Evolutionary conservation across 805 yeast genomes (phyloP), one percentile per base, ranked within the genome.

Genomic region (Yarrowia deformans): DNA sequence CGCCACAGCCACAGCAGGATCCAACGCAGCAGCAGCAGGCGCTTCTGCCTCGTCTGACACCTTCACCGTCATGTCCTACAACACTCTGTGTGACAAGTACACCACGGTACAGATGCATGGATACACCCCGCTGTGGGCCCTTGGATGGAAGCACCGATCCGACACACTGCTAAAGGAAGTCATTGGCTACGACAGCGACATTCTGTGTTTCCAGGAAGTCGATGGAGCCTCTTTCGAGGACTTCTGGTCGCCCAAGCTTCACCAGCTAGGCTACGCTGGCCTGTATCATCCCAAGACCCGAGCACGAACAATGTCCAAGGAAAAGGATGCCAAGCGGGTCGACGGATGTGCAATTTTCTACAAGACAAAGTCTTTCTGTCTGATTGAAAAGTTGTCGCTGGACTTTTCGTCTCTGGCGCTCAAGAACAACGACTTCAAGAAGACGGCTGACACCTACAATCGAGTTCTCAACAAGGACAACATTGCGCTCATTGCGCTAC

Each of bases 331-430:
- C 34, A 89, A 89, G 78, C 90, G 90, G 75, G 99, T 95, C 58
- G 99, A 95, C 78, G 99, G 99, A 13, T 95, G 99, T 84, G 98
- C 98, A n/a, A 88, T 93, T 0, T 94, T 94, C 77, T 95, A 84
- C 82, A 89, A 86, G 74, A 81, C 85, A 42, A 79, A 83, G 60
- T 88, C 89, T 76, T 92, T 94, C 79, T 84, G 85, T 70, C 81
- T 93, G 71, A 74, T 89, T 49, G 93, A 87, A 73, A 88, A 89
- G 75, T 89, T 87, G 71, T 82, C 87, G 46, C 83, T 94, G 70
- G 99, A 95, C 78, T 95, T 90, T 79, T 90, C 93, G 74, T 73
- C 80, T 29, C 71, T 77, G 49, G 83, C 84, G 5, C 72, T 81
- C 60, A 75, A 74, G 29, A 75, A 75, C 70, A 94, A 91, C 66